Percentiles rank a stretch among this genome's conserved stretches.
Conservation (phyloP, 805 yeast species). For the Saturnispora ahearnii region DNA sequence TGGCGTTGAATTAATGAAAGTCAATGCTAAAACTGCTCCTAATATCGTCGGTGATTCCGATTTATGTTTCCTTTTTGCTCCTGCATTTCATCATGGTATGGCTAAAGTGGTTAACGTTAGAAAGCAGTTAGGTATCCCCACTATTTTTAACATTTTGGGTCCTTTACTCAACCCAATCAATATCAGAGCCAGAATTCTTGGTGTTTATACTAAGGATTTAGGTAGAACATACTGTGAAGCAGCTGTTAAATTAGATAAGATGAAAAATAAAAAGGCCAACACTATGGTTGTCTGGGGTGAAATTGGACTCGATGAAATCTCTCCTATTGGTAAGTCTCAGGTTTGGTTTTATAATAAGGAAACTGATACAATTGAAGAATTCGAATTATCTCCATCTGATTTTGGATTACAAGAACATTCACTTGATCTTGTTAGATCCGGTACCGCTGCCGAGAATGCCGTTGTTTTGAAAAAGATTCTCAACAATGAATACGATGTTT, state of each 20-base stretch:
- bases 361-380: slow-evolving; percentile 35
- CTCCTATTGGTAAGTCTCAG: slow-evolving; percentile 76
- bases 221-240: slow-evolving; percentile 85
- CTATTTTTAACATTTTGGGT: slow-evolving; percentile 89
- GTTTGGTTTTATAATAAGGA: slow-evolving; percentile 55
- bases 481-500: slow-evolving; percentile 33
- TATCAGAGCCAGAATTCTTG: slow-evolving; percentile 68
- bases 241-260: slow-evolving; percentile 50
- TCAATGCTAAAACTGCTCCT: slow-evolving; percentile 55
- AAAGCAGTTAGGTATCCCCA: slow-evolving; percentile 73
- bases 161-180: slow-evolving; percentile 92
- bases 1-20: slow-evolving; percentile 75
- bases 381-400: slow-evolving; percentile 53
- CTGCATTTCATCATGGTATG: slow-evolving; percentile 91
- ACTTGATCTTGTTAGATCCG: slow-evolving; percentile 60
- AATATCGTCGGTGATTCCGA: slow-evolving; percentile 39
- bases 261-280: slow-evolving; percentile 32
- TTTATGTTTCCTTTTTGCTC: slow-evolving; percentile 78
- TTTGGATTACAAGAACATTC: slow-evolving; percentile 75
- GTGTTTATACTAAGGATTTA: slow-evolving; percentile 72
- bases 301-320: slow-evolving; percentile 85
- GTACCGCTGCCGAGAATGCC: slow-evolving; percentile 86
- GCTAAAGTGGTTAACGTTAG: slow-evolving; percentile 73
- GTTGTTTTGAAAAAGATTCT: slow-evolving; percentile 37
- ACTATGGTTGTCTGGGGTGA: slow-evolving; percentile 93